phyloP scores from a whole-genome alignment of 2,329 filamentous ascomycete species.

The Leptographium galeiforme region DNA sequence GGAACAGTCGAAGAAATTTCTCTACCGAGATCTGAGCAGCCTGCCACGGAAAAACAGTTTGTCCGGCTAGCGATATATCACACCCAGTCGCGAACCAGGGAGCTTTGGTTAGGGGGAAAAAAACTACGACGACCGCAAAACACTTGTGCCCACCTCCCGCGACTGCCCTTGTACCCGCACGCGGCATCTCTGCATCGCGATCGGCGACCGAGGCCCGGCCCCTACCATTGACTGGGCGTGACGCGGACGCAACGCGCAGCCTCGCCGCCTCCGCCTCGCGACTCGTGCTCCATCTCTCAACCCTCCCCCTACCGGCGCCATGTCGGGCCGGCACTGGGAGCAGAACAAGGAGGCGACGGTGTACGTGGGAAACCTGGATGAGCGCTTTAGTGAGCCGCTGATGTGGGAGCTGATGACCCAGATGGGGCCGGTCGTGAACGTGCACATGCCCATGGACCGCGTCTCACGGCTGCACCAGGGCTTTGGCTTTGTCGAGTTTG shows the following conservation, averaged over 20 bases:
- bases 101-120: not conserved
- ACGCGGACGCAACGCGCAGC: not conserved
- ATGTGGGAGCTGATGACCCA: slow-evolving; percentile 98
- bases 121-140: not conserved
- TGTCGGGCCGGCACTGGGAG: slow-evolving; percentile 44
- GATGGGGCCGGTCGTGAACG: slow-evolving; percentile 92
- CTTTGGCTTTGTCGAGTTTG: slow-evolving; percentile 98
- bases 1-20: not conserved
- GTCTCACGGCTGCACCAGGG: slow-evolving; percentile 95
- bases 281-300: not conserved
- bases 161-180: too few relatives aligned
- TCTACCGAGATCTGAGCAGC: not conserved
- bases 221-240: too few relatives aligned
- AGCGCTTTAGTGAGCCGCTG: slow-evolving; percentile 78
- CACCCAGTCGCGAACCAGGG: too few relatives aligned
- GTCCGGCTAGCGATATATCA: not conserved
- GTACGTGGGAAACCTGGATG: slow-evolving; percentile 97
- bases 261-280: not conserved
- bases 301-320: slow-evolving; percentile 13
- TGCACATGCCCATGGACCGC: slow-evolving; percentile 95
- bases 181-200: too few relatives aligned
- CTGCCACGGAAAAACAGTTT: not conserved
- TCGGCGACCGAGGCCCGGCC: not conserved
- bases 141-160: too few relatives aligned
- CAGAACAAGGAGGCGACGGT: slow-evolving; percentile 97